Evolutionary conservation across 1,284 basidiomycete species (phyloP).

Genomic region (Melampsora americana): DNA sequence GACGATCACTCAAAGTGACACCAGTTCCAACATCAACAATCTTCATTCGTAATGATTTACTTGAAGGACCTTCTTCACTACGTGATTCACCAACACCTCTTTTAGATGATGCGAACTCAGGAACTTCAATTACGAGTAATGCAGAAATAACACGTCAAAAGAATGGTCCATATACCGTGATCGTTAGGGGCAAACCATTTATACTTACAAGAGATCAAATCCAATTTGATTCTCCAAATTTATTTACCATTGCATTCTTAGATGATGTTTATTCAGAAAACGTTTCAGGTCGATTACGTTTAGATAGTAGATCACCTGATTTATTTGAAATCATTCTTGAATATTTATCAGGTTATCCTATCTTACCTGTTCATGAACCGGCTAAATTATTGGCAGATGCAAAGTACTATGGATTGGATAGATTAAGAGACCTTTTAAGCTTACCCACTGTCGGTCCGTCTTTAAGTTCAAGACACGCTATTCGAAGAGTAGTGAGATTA

Average conservation of each 20-base stretch:
- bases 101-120: too few species aligned
- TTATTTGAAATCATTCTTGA: conserved; percentile 26
- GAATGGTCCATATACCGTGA: conserved; percentile 17
- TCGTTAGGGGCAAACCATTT: conserved; percentile 25
- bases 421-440: conserved; percentile 17
- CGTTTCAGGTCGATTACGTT: conserved; percentile 8
- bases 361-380: conserved; percentile 24
- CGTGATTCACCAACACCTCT: too few species aligned
- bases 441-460: conserved; percentile 19
- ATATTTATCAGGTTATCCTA: conserved; percentile 35
- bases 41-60: too few species aligned
- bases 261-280: conserved; percentile 14
- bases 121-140: too few species aligned
- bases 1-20: too few species aligned
- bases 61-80: too few species aligned
- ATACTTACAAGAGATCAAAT: conserved; percentile 32
- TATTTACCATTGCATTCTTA: conserved; percentile 27
- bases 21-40: too few species aligned
- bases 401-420: conserved; percentile 32
- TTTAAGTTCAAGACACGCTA: conserved; percentile 16
- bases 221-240: conserved; percentile 29
- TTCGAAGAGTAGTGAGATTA: conserved; percentile 22
- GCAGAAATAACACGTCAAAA: too few species aligned
- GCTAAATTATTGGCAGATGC: conserved; percentile 27
- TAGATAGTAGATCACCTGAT: conserved; percentile 22